Evolutionary conservation across 2,329 filamentous ascomycete species (phyloP).

Genomic region (Aspergillus amoenus): DNA sequence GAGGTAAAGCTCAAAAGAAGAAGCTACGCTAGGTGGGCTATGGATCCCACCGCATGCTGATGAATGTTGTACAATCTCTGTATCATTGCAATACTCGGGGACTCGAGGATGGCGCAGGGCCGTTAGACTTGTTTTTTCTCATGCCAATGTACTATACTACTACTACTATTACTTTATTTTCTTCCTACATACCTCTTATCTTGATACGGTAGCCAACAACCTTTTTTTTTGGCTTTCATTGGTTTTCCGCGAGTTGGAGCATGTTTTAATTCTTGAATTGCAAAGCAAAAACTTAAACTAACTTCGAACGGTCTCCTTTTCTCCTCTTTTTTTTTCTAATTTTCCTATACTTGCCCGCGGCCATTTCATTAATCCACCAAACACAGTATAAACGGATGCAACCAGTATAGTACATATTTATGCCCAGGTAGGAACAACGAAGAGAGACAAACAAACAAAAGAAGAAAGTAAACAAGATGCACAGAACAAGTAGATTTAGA

Average conservation of each 20-base stretch:
- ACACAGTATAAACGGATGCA: constrained; percentile 3
- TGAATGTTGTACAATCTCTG: constrained; percentile 6
- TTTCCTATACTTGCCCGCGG: constrained; percentile 34
- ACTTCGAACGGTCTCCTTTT: background rate
- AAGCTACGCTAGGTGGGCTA: constrained; percentile 14
- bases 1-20: constrained; percentile 18
- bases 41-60: background rate
- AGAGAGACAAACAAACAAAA: background rate
- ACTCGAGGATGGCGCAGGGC: constrained; percentile 35
- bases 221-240: background rate
- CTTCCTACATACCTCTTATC: constrained; percentile 7
- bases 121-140: constrained; percentile 20
- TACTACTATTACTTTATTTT: constrained; percentile 13
- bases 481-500: constrained; percentile 1
- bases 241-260: background rate
- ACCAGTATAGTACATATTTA: constrained; percentile 11
- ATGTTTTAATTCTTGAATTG: background rate
- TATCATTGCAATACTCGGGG: constrained; percentile 15
- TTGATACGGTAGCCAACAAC: constrained; percentile 1
- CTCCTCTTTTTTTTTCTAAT: constrained; percentile 33
- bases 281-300: background rate
- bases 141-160: constrained; percentile 29
- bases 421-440: background rate
- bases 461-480: constrained; percentile 2
- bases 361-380: background rate